Evolutionary conservation across 306 rosid genomes (phyloP), one percentile per base, ranked within the genome.

Genomic region (Phaseolus lunatus): DNA sequence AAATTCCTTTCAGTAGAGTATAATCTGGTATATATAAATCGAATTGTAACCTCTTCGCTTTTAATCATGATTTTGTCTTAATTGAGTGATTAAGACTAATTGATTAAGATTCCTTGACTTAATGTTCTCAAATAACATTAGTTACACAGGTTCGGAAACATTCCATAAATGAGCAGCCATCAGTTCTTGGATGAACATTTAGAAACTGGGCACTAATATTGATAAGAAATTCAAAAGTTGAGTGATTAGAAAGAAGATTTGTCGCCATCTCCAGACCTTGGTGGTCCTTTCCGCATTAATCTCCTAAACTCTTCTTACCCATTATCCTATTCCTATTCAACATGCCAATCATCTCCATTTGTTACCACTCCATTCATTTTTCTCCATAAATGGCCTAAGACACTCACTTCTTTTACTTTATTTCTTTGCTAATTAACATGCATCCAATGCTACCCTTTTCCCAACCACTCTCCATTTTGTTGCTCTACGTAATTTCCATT

Each of bases 361-460:
- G 70, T 75, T 33, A 47, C 1, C 44, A 59, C 23, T 49, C 67
- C 10, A 59, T 68, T 58, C 45, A 59, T 75, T 48, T 75, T 67
- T 70, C 73, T 78, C 73, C 27, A 26, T 81, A 49, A 76, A 59
- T 81, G 48, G 27, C 78, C 54, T n/a, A 22, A 48, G 73, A 67
- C n/a, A 67, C 20, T 81, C 68, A 81, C 78, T 33, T 57, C 8
- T 67, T 44, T 81, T 79, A 72, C 67, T 71, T 31, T 27, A 15
- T 79, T 37, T 63, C 6, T 5, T n/a, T 48, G 16, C 3, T 9
- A 31, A 39, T 78, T 12, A 61, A 9, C 1, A 29, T 22, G 22
- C 22, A 45, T n/a, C 19, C 41, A 58, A 27, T 9, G 8, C 14
- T 71, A 12, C 5, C 63, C 64, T 71, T 50, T 71, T 47, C 0